A percentile compares a stretch with the other conserved stretches of the same genome.
Evolutionary conservation across 2,329 filamentous ascomycete species (phyloP).

Genomic region (Magnaporthales sp.): DNA sequence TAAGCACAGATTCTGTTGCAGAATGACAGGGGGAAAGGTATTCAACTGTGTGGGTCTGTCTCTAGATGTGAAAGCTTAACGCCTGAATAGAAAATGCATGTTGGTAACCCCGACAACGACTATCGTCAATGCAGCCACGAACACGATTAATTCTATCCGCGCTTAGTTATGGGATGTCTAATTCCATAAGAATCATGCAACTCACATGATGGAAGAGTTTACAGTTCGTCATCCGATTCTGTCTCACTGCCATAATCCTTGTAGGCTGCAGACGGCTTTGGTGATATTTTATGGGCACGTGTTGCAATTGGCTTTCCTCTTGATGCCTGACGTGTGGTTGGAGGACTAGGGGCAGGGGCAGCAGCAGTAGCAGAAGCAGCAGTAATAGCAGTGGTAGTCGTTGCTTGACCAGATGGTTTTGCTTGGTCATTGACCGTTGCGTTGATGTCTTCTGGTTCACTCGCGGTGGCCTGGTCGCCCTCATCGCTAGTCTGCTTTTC

Average conservation of each 20-base stretch:
- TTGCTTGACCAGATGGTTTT: not conserved
- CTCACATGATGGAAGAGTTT: too few species aligned
- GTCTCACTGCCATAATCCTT: conserved; percentile 33
- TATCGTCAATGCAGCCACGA: not conserved
- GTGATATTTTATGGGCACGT: conserved; percentile 4
- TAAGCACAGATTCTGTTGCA: not conserved
- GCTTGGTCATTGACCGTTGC: not conserved
- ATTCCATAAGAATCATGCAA: not conserved
- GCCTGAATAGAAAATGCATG: not conserved
- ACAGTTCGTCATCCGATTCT: conserved; percentile 49
- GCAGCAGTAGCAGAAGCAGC: conserved; percentile 9
- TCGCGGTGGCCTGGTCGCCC: conserved; percentile 33
- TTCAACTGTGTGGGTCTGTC: not conserved
- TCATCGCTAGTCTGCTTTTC: conserved; percentile 28
- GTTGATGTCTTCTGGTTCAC: conserved; percentile 28
- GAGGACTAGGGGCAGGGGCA: not conserved
- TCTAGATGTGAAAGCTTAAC: not conserved
- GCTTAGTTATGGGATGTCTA: not conserved
- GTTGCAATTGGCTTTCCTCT: conserved; percentile 6
- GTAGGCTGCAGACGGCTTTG: conserved; percentile 11
- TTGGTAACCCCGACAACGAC: not conserved
- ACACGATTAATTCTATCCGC: not conserved
- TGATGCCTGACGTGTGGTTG: not conserved
- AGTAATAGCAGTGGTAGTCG: conserved; percentile 19
- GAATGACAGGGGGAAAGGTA: not conserved